Percentiles rank a stretch among this genome's conserved stretches.
phyloP scores from a whole-genome alignment of 257 asterid genomes.

The Gynochthodes officinalis region DNA sequence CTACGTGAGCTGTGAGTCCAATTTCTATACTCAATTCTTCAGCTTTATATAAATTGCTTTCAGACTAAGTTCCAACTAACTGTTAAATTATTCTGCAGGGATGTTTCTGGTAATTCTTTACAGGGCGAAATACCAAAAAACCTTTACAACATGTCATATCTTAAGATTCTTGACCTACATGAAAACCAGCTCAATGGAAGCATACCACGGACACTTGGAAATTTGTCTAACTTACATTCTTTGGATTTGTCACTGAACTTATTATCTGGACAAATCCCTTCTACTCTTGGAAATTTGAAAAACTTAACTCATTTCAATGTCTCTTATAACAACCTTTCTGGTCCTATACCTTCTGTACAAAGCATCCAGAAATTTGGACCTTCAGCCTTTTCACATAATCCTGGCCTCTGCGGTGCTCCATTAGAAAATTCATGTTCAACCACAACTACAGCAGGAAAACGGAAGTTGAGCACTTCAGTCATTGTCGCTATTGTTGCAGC shows the following conservation, averaged over 20 bases:
- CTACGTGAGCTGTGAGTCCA: conserved; percentile 85
- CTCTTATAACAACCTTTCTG: conserved; percentile 78
- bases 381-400: conserved; percentile 69
- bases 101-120: conserved; percentile 63
- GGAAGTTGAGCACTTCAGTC: conserved; percentile 62
- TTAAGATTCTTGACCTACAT: conserved; percentile 67
- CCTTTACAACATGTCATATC: conserved; percentile 62
- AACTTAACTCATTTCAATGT: conserved; percentile 64
- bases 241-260: conserved; percentile 68
- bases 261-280: conserved; percentile 61
- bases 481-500: conserved; percentile 89
- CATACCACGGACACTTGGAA: conserved; percentile 61
- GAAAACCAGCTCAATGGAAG: conserved; percentile 57
- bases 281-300: conserved; percentile 46
- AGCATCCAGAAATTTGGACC: conserved; percentile 56
- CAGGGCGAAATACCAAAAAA: conserved; percentile 57
- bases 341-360: conserved; percentile 59
- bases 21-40: neutral
- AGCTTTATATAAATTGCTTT: conserved; percentile 10
- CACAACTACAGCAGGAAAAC: conserved; percentile 35
- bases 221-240: conserved; percentile 54
- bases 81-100: conserved; percentile 47
- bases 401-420: conserved; percentile 78
- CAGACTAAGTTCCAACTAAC: conserved; percentile 9
- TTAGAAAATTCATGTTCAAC: conserved; percentile 45